Conservation (phyloP, 768 basidiomycete species). For the Chalciporus piperatus region DNA sequence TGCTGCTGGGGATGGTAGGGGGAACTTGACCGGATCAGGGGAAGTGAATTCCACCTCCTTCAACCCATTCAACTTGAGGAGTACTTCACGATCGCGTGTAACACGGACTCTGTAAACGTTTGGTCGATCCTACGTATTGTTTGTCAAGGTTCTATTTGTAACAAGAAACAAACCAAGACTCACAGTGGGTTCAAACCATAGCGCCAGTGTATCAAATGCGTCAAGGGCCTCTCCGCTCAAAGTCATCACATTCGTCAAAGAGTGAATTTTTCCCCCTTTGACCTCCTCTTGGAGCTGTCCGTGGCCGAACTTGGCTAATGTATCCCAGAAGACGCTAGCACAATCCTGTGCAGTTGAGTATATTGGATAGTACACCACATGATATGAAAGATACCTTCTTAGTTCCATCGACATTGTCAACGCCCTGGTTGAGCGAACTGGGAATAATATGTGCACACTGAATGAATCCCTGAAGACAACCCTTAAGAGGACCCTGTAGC, state of each 20-base stretch:
- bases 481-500: too few relatives aligned
- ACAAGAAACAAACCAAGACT: not conserved
- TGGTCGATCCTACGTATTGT: not conserved
- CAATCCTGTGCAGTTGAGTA: not conserved
- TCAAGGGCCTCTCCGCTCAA: not conserved
- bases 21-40: constrained; percentile 20
- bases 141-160: not conserved
- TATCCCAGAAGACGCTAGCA: constrained; percentile 10
- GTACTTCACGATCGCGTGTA: too few relatives aligned
- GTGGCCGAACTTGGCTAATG: constrained; percentile 18
- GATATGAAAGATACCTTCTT: too few relatives aligned
- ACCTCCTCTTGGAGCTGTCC: constrained; percentile 13
- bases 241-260: constrained; percentile 15
- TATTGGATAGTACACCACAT: too few relatives aligned
- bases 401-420: too few relatives aligned
- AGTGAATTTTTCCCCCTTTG: constrained; percentile 26
- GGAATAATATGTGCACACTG: too few relatives aligned
- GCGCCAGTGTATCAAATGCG: not conserved
- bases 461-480: too few relatives aligned
- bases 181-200: constrained; percentile 9
- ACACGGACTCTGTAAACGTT: not conserved
- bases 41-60: constrained; percentile 30
- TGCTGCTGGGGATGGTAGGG: constrained; percentile 32
- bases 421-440: too few relatives aligned
- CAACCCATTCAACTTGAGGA: too few relatives aligned